These are phyloP conservation scores for Penicillium sp. DNA, from an alignment of 2,329 filamentous ascomycete genomes.

Conservation along the genomic window DNA sequence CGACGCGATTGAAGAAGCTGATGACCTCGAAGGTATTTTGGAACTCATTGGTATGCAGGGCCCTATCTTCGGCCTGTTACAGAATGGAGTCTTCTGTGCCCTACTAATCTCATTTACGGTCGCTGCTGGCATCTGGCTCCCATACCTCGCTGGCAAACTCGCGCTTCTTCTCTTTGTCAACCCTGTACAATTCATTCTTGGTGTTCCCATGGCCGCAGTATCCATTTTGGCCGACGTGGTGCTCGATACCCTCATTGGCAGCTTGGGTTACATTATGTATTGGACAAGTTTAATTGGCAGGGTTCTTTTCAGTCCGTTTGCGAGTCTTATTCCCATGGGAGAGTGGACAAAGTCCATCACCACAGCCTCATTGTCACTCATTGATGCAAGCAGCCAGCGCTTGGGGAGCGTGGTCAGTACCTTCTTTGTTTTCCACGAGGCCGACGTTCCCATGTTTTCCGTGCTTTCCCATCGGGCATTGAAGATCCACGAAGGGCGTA, in stretches of 20 bases:
- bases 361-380: constrained; percentile 47
- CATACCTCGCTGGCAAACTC: constrained; percentile 89
- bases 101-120: constrained; percentile 88
- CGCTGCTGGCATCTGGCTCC: constrained; percentile 82
- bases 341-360: constrained; percentile 45
- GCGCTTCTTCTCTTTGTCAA: constrained; percentile 79
- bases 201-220: constrained; percentile 72
- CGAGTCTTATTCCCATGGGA: constrained; percentile 38
- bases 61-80: constrained; percentile 83
- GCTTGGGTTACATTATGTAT: constrained; percentile 60
- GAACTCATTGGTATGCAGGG: constrained; percentile 97
- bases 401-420: constrained; percentile 43
- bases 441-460: constrained; percentile 77
- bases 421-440: constrained; percentile 50
- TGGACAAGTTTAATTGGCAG: constrained; percentile 41
- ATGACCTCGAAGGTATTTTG: constrained; percentile 95
- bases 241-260: constrained; percentile 74
- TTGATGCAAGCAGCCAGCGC: constrained; percentile 47
- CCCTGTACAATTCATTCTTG: constrained; percentile 69
- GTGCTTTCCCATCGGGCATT: constrained; percentile 75
- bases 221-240: constrained; percentile 77
- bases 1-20: constrained; percentile 69
- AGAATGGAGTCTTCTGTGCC: constrained; percentile 93
- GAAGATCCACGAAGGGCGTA: constrained; percentile 61
- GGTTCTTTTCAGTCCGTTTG: constrained; percentile 40